Evolutionary conservation across 345 rosid species (phyloP), one percentile per base, ranked within the genome.

Genomic region (Ceriops decandra): DNA sequence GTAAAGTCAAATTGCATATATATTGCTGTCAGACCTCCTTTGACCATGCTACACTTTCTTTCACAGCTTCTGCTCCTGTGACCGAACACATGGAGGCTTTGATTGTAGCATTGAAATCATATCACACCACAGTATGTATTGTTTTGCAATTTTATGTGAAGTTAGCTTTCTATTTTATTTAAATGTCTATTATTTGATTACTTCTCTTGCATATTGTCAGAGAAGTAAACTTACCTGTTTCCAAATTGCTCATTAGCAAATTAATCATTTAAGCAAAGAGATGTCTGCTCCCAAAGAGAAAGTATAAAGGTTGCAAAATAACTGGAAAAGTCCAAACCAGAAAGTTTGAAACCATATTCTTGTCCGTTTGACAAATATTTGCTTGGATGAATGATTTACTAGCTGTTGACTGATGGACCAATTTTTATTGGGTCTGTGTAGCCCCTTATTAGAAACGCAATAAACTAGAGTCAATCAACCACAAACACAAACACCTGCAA

Each of bases 41-140:
- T 58, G 35, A 68, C 30, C 65, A 52, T 68, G 20, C 47, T 30
- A 21, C 7, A 15, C 79, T 73, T 58, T 80, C 67, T 75, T 75
- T 82, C 71, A 72, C 89, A 93, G 97, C 82, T 91, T 80, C 77
- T 93, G 96, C 68, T 77, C 92, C 64, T 93, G 99, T 72, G 96
- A 91, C 70, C 85, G 90, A 66, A 85, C 81, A 33, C 99, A 93
- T 69, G 99, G 99, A 76, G 99, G 97, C 59, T 88, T 93, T 82
- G 99, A 93, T 79, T 93, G 96, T 68, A 83, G 96, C 73, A 62
- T 85, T 57, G 95, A 89, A 78, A 72, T 95, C 69, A 91, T 95
- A 51, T 88, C 97, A 28, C 88, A 57, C 76, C 78, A 62, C 90
- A 95, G 99, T 91, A 76, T 11, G 26, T 27, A 4, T 38, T 62